Conservation (phyloP, 164 flowering plant genomes). For the Litsea cubeba region DNA sequence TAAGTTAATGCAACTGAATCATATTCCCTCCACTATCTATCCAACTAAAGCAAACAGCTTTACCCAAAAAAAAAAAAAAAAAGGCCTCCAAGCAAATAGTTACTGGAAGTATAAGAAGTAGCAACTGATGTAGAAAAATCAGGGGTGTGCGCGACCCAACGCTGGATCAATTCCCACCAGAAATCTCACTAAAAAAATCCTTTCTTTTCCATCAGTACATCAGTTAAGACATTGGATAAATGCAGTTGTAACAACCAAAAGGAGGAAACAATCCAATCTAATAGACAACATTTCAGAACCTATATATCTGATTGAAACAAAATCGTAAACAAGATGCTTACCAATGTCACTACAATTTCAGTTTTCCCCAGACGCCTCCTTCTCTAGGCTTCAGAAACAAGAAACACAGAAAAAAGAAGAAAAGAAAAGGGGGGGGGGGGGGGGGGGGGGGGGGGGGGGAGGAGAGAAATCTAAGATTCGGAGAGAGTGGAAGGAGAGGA, state of each 20-base stretch:
- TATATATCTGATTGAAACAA: background rate
- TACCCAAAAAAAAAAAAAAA: background rate
- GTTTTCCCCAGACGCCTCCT: background rate
- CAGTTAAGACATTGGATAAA: no score
- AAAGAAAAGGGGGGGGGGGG: no score
- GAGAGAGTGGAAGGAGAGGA: background rate
- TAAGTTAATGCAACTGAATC: background rate
- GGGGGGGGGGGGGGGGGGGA: no score
- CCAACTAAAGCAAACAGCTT: background rate
- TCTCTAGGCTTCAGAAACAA: background rate
- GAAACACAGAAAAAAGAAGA: background rate
- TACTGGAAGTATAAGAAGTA: no score
- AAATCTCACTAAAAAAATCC: background rate
- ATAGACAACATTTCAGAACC: background rate
- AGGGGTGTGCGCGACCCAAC: no score
- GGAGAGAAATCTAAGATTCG: background rate
- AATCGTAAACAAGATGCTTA: background rate
- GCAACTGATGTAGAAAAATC: no score
- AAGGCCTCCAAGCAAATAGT: background rate
- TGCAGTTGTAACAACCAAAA: no score
- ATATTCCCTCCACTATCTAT: background rate
- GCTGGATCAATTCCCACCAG: no score
- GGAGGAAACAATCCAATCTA: background rate
- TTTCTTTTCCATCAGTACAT: background rate
- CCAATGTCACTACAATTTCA: background rate